Evolutionary conservation across 768 basidiomycete genomes (phyloP).

Genomic region (Royoungia palumana): DNA sequence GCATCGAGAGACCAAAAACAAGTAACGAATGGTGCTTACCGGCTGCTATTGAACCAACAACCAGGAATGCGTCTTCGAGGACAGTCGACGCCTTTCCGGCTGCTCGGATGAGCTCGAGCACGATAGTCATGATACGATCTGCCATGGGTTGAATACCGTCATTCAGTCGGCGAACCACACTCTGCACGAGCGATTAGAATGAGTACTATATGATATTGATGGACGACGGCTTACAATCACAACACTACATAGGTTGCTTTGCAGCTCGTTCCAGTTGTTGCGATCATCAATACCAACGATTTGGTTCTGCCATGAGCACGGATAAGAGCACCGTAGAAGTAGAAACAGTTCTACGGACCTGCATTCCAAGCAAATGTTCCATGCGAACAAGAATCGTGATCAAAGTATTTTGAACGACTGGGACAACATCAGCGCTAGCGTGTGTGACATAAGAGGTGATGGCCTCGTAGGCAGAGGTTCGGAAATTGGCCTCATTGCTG

Average conservation of each 20-base stretch:
- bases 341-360: conserved; percentile 47
- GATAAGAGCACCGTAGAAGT: background rate
- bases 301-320: conserved; percentile 59
- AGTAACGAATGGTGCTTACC: conserved; percentile 38
- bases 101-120: conserved; percentile 79
- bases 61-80: conserved; percentile 94
- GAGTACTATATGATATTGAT: background rate
- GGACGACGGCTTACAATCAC: conserved; percentile 59
- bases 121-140: conserved; percentile 92
- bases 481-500: conserved; percentile 86
- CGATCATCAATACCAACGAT: conserved; percentile 93
- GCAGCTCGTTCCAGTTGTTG: conserved; percentile 98
- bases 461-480: conserved; percentile 95
- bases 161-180: conserved; percentile 80
- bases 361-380: conserved; percentile 82
- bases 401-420: conserved; percentile 78
- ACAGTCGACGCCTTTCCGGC: conserved; percentile 93
- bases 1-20: background rate
- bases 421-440: conserved; percentile 72
- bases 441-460: conserved; percentile 85
- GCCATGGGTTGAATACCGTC: conserved; percentile 82
- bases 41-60: conserved; percentile 82
- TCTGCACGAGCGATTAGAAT: conserved; percentile 42
- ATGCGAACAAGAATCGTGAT: conserved; percentile 84
- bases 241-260: conserved; percentile 91